These are phyloP conservation scores for Salvia miltiorrhiza DNA, from an alignment of 257 asterid species.

Conservation along the genomic window DNA sequence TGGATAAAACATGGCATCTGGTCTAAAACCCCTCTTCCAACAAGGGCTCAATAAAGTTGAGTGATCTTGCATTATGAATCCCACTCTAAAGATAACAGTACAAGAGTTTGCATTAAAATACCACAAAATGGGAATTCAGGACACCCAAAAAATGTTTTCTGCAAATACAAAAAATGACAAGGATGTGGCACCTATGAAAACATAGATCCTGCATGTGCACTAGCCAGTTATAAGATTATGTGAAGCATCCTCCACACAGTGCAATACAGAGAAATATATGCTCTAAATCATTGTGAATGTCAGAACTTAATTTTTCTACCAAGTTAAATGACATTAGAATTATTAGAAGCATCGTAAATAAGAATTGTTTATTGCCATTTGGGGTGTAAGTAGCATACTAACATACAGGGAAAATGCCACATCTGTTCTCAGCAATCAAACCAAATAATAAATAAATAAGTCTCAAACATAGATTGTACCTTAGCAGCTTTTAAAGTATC, in stretches of 20 bases:
- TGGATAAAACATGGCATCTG: conserved; percentile 53
- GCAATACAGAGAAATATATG: background rate
- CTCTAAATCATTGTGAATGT: background rate
- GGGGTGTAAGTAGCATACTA: conserved; percentile 6
- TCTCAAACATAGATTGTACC: conserved; percentile 13
- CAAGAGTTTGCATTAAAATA: background rate
- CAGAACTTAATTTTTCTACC: background rate
- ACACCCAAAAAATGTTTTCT: background rate
- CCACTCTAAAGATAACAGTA: background rate
- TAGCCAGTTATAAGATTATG: background rate
- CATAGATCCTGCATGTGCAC: background rate
- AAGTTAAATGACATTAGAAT: background rate
- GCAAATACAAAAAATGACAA: background rate
- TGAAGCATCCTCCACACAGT: background rate
- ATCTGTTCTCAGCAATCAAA: background rate
- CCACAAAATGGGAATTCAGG: background rate
- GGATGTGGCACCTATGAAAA: background rate
- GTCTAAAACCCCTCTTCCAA: conserved; percentile 60
- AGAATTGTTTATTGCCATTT: background rate
- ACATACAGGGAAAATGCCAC: background rate
- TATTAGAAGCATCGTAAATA: conserved; percentile 2
- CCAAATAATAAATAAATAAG: background rate
- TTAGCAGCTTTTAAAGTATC: conserved; percentile 8
- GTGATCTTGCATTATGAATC: conserved; percentile 12
- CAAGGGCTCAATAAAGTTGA: conserved; percentile 52